phyloP scores from a whole-genome alignment of 441 rosid genomes.

The Populus hybrid region DNA sequence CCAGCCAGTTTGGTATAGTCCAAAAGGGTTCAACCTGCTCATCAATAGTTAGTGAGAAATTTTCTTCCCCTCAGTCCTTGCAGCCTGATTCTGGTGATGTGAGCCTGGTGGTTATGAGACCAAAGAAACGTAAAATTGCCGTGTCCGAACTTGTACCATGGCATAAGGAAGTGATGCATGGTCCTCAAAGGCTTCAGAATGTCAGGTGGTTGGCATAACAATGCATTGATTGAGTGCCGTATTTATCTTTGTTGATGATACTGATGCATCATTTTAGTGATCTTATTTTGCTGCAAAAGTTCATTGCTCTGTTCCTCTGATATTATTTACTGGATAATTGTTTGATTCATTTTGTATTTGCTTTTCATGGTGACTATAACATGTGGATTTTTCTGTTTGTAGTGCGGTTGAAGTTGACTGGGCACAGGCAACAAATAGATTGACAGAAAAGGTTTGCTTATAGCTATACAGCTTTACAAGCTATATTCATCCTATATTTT shows the following conservation, averaged over 20 bases:
- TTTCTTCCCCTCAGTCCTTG: conserved; percentile 35
- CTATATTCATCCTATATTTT: conserved; percentile 2
- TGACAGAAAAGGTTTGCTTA: conserved; percentile 69
- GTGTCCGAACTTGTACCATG: conserved; percentile 60
- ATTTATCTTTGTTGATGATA: background rate
- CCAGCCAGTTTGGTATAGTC: conserved; percentile 30
- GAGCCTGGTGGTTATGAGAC: conserved; percentile 31
- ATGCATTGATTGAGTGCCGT: conserved; percentile 6
- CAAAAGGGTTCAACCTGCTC: no score
- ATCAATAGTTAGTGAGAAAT: conserved; percentile 35
- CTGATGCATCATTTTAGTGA: background rate
- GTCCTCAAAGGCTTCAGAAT: conserved; percentile 43
- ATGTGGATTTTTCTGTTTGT: conserved; percentile 27
- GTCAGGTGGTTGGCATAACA: conserved; percentile 46
- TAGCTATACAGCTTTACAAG: conserved; percentile 7
- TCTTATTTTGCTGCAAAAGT: background rate
- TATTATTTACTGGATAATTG: conserved; percentile 1
- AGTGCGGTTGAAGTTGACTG: conserved; percentile 72
- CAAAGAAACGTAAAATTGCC: conserved; percentile 69
- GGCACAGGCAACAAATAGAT: conserved; percentile 62
- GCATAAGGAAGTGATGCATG: conserved; percentile 62
- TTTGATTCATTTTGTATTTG: background rate
- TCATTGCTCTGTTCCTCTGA: background rate
- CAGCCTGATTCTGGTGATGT: conserved; percentile 34
- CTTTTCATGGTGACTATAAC: conserved; percentile 2